Conservation (phyloP, 2,329 filamentous ascomycete genomes). For the Arthrocladium fulminans region DNA sequence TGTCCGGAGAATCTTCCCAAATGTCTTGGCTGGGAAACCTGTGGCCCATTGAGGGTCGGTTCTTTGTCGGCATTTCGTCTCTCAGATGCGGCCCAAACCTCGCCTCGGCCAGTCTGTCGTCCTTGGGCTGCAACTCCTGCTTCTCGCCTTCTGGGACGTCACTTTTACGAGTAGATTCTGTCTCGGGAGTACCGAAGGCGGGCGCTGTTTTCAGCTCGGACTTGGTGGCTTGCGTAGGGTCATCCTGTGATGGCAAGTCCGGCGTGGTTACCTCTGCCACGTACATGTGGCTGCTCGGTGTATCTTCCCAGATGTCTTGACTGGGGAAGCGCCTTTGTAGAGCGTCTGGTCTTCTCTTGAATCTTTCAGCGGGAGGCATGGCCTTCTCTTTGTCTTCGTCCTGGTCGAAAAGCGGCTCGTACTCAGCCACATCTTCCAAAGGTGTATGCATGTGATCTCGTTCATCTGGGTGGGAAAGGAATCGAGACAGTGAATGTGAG, state of each 20-base stretch:
- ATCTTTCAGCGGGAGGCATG: constrained; percentile 45
- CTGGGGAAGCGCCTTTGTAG: constrained; percentile 73
- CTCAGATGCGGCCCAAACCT: constrained; percentile 41
- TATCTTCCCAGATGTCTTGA: constrained; percentile 95
- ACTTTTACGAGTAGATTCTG: constrained; percentile 38
- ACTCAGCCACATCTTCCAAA: constrained; percentile 82
- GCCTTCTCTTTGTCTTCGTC: constrained; percentile 47
- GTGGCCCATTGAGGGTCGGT: constrained; percentile 50
- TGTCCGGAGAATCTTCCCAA: constrained; percentile 90
- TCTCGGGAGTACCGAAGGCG: constrained; percentile 36
- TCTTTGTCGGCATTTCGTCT: constrained; percentile 33
- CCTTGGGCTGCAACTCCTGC: constrained; percentile 30
- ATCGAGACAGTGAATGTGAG: constrained; percentile 38
- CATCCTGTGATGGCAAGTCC: constrained; percentile 44
- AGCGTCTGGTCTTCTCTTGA: constrained; percentile 45
- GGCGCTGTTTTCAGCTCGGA: constrained; percentile 21
- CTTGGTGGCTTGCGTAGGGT: constrained; percentile 30
- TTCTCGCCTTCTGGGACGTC: constrained; percentile 34
- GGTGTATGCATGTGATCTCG: constrained; percentile 53
- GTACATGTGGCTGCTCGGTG: constrained; percentile 72
- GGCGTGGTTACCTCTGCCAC: constrained; percentile 76
- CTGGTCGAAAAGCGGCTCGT: constrained; percentile 86
- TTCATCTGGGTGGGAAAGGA: constrained; percentile 44
- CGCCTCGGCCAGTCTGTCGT: constrained; percentile 25
- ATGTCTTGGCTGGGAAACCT: constrained; percentile 87